phyloP scores from a whole-genome alignment of 2,329 filamentous ascomycete genomes.

The Cladobotryum mycophilum region DNA sequence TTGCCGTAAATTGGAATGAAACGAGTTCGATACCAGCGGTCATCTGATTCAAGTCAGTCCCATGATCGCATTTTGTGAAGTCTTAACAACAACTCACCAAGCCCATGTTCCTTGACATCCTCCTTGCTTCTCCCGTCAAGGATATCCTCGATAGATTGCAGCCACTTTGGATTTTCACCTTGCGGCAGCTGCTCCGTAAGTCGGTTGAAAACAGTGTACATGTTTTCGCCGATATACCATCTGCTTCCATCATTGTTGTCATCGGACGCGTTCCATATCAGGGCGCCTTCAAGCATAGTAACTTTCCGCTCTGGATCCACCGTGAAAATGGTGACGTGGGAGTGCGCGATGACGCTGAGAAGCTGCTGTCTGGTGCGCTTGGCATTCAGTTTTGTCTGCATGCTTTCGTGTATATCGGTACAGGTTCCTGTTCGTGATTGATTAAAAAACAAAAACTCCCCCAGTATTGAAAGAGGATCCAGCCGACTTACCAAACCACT shows the following conservation, averaged over 20 bases:
- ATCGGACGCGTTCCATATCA: conserved; percentile 47
- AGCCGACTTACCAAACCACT: conserved; percentile 61
- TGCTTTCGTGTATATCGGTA: conserved; percentile 71
- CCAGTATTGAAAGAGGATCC: neutral
- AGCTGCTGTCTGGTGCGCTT: conserved; percentile 64
- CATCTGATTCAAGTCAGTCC: conserved; percentile 30
- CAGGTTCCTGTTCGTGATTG: conserved; percentile 47
- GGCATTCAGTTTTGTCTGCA: conserved; percentile 60
- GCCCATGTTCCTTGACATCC: conserved; percentile 58
- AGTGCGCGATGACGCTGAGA: conserved; percentile 65
- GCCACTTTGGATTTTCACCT: conserved; percentile 42
- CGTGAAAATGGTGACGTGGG: conserved; percentile 69
- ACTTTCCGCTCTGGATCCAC: conserved; percentile 57
- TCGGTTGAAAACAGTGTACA: conserved; percentile 58
- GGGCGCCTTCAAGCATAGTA: conserved; percentile 63
- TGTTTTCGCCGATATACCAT: conserved; percentile 53
- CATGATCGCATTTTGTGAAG: neutral
- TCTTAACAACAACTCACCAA: conserved; percentile 31
- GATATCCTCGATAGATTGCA: conserved; percentile 57
- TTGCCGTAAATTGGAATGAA: conserved; percentile 60
- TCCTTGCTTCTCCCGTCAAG: conserved; percentile 54
- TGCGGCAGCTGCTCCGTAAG: conserved; percentile 38
- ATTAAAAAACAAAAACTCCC: neutral
- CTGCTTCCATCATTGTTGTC: conserved; percentile 33
- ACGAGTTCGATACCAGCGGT: conserved; percentile 64